Evolutionary conservation across 495 filamentous ascomycete genomes (phyloP).

Genomic region (Recurvomyces mirabilis): DNA sequence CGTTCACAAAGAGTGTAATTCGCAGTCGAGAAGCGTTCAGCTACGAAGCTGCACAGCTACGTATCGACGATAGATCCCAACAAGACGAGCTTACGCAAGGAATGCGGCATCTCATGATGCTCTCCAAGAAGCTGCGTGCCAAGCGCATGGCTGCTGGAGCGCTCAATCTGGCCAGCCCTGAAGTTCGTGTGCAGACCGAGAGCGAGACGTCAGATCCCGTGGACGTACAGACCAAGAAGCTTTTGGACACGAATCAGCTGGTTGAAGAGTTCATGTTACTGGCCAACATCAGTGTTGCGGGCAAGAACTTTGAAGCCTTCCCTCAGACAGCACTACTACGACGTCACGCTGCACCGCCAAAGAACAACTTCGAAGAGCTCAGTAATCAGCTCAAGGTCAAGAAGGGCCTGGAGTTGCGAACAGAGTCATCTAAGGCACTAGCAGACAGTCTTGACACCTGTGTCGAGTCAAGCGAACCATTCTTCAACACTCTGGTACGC

Average conservation of each 20-base stretch:
- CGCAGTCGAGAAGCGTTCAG: constrained; percentile 95
- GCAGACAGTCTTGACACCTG: constrained; percentile 84
- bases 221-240: constrained; percentile 87
- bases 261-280: constrained; percentile 99
- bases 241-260: constrained; percentile 91
- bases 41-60: constrained; percentile 88
- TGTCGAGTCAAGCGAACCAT: constrained; percentile 70
- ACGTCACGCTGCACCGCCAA: constrained; percentile 81
- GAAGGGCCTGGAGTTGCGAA: constrained; percentile 61
- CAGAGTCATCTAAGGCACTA: constrained; percentile 77
- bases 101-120: constrained; percentile 75
- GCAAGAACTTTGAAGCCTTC: constrained; percentile 77
- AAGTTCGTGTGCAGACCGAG: constrained; percentile 87
- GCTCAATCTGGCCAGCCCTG: constrained; percentile 85
- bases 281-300: constrained; percentile 87
- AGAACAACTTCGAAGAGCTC: constrained; percentile 91
- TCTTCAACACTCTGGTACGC: constrained; percentile 95
- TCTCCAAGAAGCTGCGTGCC: constrained; percentile 88
- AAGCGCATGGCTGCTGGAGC: constrained; percentile 95
- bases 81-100: constrained; percentile 80
- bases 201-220: constrained; percentile 92
- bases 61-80: constrained; percentile 78
- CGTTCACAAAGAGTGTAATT: constrained; percentile 96
- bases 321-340: constrained; percentile 91
- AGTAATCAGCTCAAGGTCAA: constrained; percentile 78